Conservation (phyloP, 2,329 filamentous ascomycete species). For the Diaporthe ampelina region DNA sequence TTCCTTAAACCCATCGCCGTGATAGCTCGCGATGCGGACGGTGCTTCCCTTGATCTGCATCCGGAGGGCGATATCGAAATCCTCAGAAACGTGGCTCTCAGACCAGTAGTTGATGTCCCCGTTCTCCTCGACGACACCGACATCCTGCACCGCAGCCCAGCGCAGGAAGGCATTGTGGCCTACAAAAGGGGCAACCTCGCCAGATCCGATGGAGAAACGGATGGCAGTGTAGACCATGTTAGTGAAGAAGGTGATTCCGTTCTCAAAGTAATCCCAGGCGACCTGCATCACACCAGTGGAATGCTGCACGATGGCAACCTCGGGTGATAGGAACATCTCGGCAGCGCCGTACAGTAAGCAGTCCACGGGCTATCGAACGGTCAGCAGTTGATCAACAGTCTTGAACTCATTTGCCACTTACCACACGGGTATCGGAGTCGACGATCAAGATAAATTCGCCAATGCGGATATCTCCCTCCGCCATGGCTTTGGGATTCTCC, state of each 20-base stretch:
- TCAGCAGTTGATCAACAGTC: neutral
- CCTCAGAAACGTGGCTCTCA: slow-evolving; percentile 81
- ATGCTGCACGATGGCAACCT: slow-evolving; percentile 80
- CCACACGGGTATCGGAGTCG: slow-evolving; percentile 77
- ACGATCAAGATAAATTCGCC: slow-evolving; percentile 76
- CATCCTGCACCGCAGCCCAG: slow-evolving; percentile 65
- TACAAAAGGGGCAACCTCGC: slow-evolving; percentile 82
- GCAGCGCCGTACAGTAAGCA: slow-evolving; percentile 77
- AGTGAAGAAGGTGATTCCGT: slow-evolving; percentile 83
- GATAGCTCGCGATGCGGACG: slow-evolving; percentile 77
- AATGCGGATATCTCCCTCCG: slow-evolving; percentile 71
- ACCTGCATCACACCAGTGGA: slow-evolving; percentile 84
- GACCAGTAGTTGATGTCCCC: slow-evolving; percentile 75
- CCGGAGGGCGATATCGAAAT: slow-evolving; percentile 82
- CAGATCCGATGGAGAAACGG: slow-evolving; percentile 77
- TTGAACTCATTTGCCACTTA: neutral
- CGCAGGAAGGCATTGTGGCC: slow-evolving; percentile 83
- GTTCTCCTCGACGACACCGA: slow-evolving; percentile 62
- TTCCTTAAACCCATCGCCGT: slow-evolving; percentile 79
- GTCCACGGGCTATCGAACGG: slow-evolving; percentile 63
- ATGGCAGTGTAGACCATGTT: slow-evolving; percentile 83
- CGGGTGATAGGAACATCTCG: slow-evolving; percentile 78
- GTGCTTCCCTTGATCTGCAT: slow-evolving; percentile 78
- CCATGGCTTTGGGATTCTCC: slow-evolving; percentile 61
- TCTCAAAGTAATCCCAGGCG: slow-evolving; percentile 79